Base-by-base conservation (phyloP, 257 asterid genomes). In the Solanum sparsipilum region DNA sequence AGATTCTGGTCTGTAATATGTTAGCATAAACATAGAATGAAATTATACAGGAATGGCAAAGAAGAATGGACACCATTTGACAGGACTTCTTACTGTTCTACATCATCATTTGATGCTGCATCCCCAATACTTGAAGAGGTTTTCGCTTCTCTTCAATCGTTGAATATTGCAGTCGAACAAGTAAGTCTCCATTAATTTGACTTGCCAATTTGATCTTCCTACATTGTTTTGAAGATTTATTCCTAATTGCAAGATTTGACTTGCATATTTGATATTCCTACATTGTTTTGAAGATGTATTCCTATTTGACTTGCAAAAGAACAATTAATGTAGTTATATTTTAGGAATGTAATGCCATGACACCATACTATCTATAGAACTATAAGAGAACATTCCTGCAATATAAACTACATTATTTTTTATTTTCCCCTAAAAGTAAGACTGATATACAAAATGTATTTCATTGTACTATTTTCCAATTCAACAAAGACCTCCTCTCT, bases 61-160 rank as follows among this genome's bases (percentile, higher is more conserved):
- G 99, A 94, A 91, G 94, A 93, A 86, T 94, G 98, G 99, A 92
- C 93, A 78, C 99, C 99, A 31, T 89, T 96, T 88, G 99, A 95
- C 90, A 86, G 91, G 86, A 88, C 95, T 48, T 89, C 95, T 84
- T 96, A 96, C 92, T 93, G 98, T 91, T 94, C 99, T 84, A 58
- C 98, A 31, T 88, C 95, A 68, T 91, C 98, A 86, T 88, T 90
- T 90, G 98, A 96, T 91, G 95, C 94, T 74, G 99, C 96, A 88
- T 96, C 93, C 89, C 96, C 98, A 13, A 36, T 95, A 72, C 98
- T 96, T 75, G 89, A 90, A 13, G 99, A 95, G 93, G 87, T 95
- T 68, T 92, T 89, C 72, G 85, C 93, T 90, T 91, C 94, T 89
- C 98, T 96, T 39, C 93, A 93, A 85, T 95, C 96, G 79, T 87